phyloP scores from a whole-genome alignment of 169 alveolate genomes.

The Plasmodium yoelii region DNA sequence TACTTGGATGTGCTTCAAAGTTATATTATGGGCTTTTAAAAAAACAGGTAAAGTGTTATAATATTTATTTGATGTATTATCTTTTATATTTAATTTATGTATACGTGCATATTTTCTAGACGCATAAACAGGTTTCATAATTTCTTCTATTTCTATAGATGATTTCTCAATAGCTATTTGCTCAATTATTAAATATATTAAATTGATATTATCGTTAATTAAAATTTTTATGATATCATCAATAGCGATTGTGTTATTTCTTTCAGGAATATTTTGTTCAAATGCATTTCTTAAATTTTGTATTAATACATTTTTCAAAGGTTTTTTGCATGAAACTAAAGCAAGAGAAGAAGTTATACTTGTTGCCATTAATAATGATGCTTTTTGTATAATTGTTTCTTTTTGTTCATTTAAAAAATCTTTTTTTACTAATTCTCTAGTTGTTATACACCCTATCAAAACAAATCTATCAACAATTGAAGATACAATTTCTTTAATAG shows the following conservation, averaged over 20 bases:
- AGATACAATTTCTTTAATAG: conserved; percentile 57
- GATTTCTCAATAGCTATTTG: conserved; percentile 84
- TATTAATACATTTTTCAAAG: conserved; percentile 86
- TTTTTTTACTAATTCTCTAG: conserved; percentile 94
- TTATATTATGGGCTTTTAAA: conserved; percentile 71
- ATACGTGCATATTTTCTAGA: conserved; percentile 75
- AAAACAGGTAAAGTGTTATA: conserved; percentile 62
- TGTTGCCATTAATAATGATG: conserved; percentile 92
- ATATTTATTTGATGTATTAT: conserved; percentile 53
- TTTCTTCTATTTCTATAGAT: conserved; percentile 79
- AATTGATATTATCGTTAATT: conserved; percentile 84
- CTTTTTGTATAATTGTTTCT: conserved; percentile 89
- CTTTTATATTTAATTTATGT: conserved; percentile 67
- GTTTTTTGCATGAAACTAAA: conserved; percentile 91
- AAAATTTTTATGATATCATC: conserved; percentile 79
- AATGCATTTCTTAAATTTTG: conserved; percentile 55
- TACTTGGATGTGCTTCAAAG: conserved; percentile 73
- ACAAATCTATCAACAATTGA: conserved; percentile 87
- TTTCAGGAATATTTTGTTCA: conserved; percentile 35
- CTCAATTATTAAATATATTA: conserved; percentile 84
- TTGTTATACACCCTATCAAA: conserved; percentile 93
- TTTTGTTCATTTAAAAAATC: conserved; percentile 95
- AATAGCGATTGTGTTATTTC: conserved; percentile 76
- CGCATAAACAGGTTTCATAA: conserved; percentile 75
- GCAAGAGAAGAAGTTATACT: conserved; percentile 95